Conservation (phyloP, 2,329 filamentous ascomycete genomes). For the Aspergillus sp. region DNA sequence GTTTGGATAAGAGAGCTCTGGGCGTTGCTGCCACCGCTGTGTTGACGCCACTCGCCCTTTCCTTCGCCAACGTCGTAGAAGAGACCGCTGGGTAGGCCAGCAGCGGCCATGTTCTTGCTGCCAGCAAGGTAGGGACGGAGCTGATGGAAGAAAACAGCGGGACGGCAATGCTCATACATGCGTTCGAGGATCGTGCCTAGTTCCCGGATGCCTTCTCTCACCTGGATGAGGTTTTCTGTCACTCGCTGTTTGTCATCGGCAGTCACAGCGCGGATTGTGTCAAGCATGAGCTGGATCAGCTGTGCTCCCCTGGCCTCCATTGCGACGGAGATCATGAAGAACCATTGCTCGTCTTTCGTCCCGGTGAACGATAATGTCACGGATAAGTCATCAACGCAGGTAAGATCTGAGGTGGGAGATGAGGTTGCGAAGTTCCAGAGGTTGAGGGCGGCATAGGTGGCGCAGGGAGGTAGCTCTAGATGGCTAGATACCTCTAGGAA, state of each 20-base stretch:
- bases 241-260: constrained; percentile 43
- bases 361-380: constrained; percentile 43
- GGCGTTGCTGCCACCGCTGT: constrained; percentile 60
- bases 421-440: constrained; percentile 45
- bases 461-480: constrained; percentile 45
- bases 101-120: constrained; percentile 58
- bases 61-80: constrained; percentile 58
- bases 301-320: constrained; percentile 56
- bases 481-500: constrained; percentile 42
- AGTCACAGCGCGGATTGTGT: constrained; percentile 52
- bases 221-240: constrained; percentile 44
- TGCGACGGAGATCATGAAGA: constrained; percentile 57
- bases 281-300: constrained; percentile 35
- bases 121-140: constrained; percentile 58
- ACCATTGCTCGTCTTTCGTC: constrained; percentile 51
- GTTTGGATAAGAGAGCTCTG: constrained; percentile 61
- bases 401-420: constrained; percentile 33
- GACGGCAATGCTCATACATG: constrained; percentile 57
- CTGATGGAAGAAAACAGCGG: constrained; percentile 56
- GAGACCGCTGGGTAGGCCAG: constrained; percentile 56
- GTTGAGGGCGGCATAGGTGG: constrained; percentile 48
- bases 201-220: constrained; percentile 49
- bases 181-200: constrained; percentile 50
- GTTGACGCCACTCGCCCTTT: constrained; percentile 54
- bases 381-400: constrained; percentile 42